Conservation (phyloP, 352 stramenopile genomes). For the Pythium myriotylum region DNA sequence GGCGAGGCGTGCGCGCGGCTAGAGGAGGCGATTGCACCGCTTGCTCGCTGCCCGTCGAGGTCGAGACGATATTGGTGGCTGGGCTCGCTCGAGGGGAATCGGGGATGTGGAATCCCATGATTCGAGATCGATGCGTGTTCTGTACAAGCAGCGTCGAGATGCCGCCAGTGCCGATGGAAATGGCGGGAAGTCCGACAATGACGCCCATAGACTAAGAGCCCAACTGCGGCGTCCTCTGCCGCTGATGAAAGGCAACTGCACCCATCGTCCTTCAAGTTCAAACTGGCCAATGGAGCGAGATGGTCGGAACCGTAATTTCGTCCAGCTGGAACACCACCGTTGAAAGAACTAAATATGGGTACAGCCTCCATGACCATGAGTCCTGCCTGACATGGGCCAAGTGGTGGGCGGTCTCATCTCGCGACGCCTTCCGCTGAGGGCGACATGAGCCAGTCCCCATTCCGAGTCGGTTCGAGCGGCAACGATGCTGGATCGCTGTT, state of each 20-base stretch:
- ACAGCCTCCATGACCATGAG: too few relatives aligned
- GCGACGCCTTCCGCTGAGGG: background rate
- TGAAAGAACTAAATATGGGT: too few relatives aligned
- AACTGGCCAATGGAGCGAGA: slow-evolving; percentile 9
- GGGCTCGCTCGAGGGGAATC: slow-evolving; percentile 40
- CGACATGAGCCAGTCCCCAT: slow-evolving; percentile 32
- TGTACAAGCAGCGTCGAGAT: slow-evolving; percentile 11
- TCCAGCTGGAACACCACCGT: background rate
- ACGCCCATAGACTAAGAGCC: too few relatives aligned
- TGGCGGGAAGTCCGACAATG: slow-evolving; percentile 20
- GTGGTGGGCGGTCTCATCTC: too few relatives aligned
- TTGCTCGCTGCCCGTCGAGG: slow-evolving; percentile 21
- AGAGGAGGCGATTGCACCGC: slow-evolving; percentile 10
- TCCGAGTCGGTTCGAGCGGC: slow-evolving; percentile 16
- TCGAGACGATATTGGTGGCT: background rate
- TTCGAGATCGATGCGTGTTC: slow-evolving; percentile 12
- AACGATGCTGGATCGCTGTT: slow-evolving; percentile 43
- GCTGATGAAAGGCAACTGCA: slow-evolving; percentile 22
- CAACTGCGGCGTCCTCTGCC: slow-evolving; percentile 9
- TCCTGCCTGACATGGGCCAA: too few relatives aligned
- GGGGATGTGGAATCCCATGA: slow-evolving; percentile 73
- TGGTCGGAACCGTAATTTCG: slow-evolving; percentile 2
- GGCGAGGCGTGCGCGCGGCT: slow-evolving; percentile 26
- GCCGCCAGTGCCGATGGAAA: slow-evolving; percentile 7
- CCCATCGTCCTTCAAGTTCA: slow-evolving; percentile 9